A percentile compares a stretch with the other conserved stretches of the same genome.
Evolutionary conservation across 257 asterid species (phyloP).

Genomic region (Jasminum sambac): DNA sequence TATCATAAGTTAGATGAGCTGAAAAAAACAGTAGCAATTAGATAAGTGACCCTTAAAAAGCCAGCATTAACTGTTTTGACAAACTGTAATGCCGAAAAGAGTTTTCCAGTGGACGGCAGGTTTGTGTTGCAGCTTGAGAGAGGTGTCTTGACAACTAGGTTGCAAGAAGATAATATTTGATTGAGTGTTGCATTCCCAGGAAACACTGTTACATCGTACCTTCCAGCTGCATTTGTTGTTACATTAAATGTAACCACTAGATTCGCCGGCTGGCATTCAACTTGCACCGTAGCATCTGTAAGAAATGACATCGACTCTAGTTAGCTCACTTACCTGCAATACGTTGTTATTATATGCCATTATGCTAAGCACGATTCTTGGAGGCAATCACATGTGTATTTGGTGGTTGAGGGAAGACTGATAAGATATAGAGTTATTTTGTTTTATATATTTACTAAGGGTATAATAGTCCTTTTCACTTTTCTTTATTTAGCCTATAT

Average conservation of each 20-base stretch:
- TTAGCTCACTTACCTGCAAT: neutral
- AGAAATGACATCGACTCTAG: neutral
- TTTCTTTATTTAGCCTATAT: no score
- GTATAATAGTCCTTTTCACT: no score
- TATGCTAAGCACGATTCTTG: no score
- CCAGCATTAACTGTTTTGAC: neutral
- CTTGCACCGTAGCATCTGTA: neutral
- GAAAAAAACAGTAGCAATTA: no score
- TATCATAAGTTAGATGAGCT: no score
- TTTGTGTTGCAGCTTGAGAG: neutral
- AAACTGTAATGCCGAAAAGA: neutral
- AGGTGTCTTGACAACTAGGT: neutral
- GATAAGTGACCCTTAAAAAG: no score
- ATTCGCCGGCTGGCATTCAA: neutral
- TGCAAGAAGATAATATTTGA: neutral
- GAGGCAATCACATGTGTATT: no score
- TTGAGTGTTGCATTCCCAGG: neutral
- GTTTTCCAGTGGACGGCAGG: neutral
- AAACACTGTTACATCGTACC: neutral
- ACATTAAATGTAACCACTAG: neutral
- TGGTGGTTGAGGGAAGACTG: no score
- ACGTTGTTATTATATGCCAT: no score
- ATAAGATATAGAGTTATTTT: no score
- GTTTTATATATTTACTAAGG: no score
- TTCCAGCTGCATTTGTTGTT: neutral